Percentiles rank a stretch among this genome's conserved stretches.
phyloP scores from a whole-genome alignment of 148 eudicot genomes.

The Cornus kousa region DNA sequence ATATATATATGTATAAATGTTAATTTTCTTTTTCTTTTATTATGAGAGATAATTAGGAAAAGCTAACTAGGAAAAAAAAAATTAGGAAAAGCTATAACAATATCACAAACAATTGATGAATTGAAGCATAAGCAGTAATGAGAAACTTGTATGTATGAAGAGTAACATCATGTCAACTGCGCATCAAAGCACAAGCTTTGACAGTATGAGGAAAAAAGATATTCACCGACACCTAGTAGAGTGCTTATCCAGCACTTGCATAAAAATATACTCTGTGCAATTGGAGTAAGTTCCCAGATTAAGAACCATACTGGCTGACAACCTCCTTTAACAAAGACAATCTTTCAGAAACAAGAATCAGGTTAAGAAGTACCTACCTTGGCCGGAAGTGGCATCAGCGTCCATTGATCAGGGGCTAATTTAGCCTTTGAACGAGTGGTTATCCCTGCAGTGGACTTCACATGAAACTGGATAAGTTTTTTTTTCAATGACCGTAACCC shows the following conservation, averaged over 20 bases:
- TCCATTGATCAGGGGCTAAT: constrained; percentile 86
- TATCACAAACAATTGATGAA: not conserved
- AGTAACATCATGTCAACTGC: not conserved
- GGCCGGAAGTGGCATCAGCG: constrained; percentile 63
- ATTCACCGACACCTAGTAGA: too few species aligned
- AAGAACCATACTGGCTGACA: not conserved
- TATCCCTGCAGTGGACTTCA: constrained; percentile 83
- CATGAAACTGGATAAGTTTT: constrained; percentile 26
- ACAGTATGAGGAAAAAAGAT: too few species aligned
- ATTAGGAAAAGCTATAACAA: not conserved
- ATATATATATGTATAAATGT: not conserved
- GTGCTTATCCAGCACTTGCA: too few species aligned
- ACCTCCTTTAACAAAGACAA: not conserved
- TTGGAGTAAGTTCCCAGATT: not conserved
- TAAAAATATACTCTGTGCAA: not conserved
- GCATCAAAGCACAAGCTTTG: not conserved
- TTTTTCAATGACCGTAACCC: not conserved
- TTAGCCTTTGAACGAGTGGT: constrained; percentile 92
- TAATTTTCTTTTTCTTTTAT: not conserved
- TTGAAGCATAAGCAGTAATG: not conserved
- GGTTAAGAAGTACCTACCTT: constrained; percentile 70
- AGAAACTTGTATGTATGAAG: not conserved
- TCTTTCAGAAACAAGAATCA: not conserved
- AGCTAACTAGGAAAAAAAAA: too few species aligned
- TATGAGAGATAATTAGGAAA: not conserved